Evolutionary conservation across 305 asterid genomes (phyloP).

Genomic region (Ilex paraguariensis): DNA sequence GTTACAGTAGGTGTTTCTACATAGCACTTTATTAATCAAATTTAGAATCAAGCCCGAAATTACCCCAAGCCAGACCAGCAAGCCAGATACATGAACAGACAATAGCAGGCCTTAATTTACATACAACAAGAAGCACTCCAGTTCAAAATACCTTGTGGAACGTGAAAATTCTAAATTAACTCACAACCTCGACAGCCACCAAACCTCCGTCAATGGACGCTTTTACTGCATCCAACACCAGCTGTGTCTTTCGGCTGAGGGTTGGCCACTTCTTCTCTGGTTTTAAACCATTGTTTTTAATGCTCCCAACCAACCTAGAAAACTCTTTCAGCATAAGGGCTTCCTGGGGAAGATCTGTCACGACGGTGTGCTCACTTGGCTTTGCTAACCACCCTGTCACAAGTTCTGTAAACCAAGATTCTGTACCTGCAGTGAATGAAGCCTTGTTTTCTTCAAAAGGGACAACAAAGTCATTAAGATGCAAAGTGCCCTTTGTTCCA

Average conservation of each 20-base stretch:
- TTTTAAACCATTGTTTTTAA: conserved; percentile 41
- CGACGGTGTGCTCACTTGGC: conserved; percentile 44
- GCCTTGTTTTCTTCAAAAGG: conserved; percentile 49
- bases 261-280: conserved; percentile 76
- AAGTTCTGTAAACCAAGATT: conserved; percentile 41
- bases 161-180: conserved; percentile 9
- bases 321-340: conserved; percentile 71
- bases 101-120: not conserved
- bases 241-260: conserved; percentile 65
- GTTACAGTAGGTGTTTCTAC: no score
- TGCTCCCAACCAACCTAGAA: conserved; percentile 40
- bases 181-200: conserved; percentile 40
- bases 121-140: not conserved
- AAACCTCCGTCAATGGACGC: conserved; percentile 58
- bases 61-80: no score
- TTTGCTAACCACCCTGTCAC: conserved; percentile 47
- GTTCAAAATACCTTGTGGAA: not conserved
- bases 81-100: no score
- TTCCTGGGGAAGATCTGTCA: conserved; percentile 75
- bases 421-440: conserved; percentile 35
- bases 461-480: conserved; percentile 39
- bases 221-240: conserved; percentile 74
- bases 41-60: no score
- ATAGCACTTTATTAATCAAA: no score
- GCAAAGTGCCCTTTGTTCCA: conserved; percentile 46